Conservation (phyloP, 495 filamentous ascomycete species). For the Neurospora sp. region DNA sequence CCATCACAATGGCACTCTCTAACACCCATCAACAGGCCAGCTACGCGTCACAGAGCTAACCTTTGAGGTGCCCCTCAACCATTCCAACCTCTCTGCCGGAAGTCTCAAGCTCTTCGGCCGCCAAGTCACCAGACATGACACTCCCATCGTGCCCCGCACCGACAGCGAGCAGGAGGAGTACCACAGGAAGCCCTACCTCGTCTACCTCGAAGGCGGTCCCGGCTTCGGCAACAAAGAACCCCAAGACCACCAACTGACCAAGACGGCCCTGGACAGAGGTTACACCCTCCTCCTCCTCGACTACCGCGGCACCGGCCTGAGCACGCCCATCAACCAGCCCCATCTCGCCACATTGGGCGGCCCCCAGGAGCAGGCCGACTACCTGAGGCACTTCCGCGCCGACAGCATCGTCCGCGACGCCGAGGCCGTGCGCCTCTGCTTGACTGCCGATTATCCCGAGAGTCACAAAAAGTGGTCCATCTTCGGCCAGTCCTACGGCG, state of each 20-base stretch:
- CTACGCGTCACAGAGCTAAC: slow-evolving; percentile 68
- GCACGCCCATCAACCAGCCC: slow-evolving; percentile 61
- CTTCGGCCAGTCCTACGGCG: slow-evolving; percentile 87
- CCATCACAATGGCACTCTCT: not conserved
- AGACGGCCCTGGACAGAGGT: slow-evolving; percentile 63
- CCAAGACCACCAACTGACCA: slow-evolving; percentile 56
- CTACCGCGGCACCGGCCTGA: slow-evolving; percentile 80
- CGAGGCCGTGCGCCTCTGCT: slow-evolving; percentile 66
- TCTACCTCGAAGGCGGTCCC: slow-evolving; percentile 65
- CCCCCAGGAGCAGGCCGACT: slow-evolving; percentile 56
- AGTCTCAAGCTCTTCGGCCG: slow-evolving; percentile 66
- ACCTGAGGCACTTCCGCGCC: slow-evolving; percentile 78
- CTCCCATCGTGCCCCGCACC: slow-evolving; percentile 37
- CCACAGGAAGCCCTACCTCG: slow-evolving; percentile 39
- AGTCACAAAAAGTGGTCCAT: slow-evolving; percentile 70
- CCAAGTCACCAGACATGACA: slow-evolving; percentile 53
- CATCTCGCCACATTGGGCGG: slow-evolving; percentile 56
- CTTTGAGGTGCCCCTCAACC: slow-evolving; percentile 75
- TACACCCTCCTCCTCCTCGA: slow-evolving; percentile 81
- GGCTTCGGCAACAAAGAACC: slow-evolving; percentile 65
- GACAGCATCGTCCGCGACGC: slow-evolving; percentile 84
- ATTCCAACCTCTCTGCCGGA: slow-evolving; percentile 50
- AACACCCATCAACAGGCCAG: slow-evolving; percentile 44
- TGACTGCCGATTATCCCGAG: slow-evolving; percentile 59
- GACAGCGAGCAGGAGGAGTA: slow-evolving; percentile 28